Evolutionary conservation across 2,329 filamentous ascomycete species (phyloP).

Genomic region (Aspergillus clavatus): DNA sequence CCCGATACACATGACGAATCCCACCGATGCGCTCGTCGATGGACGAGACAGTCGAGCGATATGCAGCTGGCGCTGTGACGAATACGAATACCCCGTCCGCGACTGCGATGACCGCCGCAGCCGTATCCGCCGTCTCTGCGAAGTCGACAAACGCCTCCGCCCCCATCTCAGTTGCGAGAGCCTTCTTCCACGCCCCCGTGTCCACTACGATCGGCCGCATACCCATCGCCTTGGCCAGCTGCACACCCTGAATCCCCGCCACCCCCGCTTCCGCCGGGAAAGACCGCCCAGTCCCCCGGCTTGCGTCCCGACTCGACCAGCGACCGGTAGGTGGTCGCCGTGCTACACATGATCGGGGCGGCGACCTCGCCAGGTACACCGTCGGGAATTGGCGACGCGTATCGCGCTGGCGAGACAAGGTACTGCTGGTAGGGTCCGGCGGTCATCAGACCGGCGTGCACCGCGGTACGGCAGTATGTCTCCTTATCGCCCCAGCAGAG

Average conservation of each 20-base stretch:
- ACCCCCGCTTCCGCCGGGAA: slow-evolving; percentile 45
- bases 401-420: slow-evolving; percentile 51
- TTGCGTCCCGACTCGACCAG: slow-evolving; percentile 48
- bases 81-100: slow-evolving; percentile 45
- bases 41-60: slow-evolving; percentile 40
- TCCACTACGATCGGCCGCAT: slow-evolving; percentile 55
- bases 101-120: slow-evolving; percentile 43
- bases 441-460: slow-evolving; percentile 42
- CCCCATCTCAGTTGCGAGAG: slow-evolving; percentile 46
- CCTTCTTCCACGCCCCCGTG: slow-evolving; percentile 45
- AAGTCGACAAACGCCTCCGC: slow-evolving; percentile 57
- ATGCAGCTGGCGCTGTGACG: slow-evolving; percentile 38
- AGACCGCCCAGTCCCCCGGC: slow-evolving; percentile 49
- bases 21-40: slow-evolving; percentile 42
- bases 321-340: slow-evolving; percentile 55
- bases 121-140: slow-evolving; percentile 32
- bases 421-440: slow-evolving; percentile 57
- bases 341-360: slow-evolving; percentile 57
- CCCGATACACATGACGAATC: slow-evolving; percentile 51
- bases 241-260: slow-evolving; percentile 57
- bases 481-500: slow-evolving; percentile 51
- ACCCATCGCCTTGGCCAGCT: slow-evolving; percentile 52
- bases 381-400: slow-evolving; percentile 53
- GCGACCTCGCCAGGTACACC: slow-evolving; percentile 53
- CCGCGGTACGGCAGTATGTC: slow-evolving; percentile 38